Conservation (phyloP, 352 stramenopile genomes). For the Phytophthora aleatoria region DNA sequence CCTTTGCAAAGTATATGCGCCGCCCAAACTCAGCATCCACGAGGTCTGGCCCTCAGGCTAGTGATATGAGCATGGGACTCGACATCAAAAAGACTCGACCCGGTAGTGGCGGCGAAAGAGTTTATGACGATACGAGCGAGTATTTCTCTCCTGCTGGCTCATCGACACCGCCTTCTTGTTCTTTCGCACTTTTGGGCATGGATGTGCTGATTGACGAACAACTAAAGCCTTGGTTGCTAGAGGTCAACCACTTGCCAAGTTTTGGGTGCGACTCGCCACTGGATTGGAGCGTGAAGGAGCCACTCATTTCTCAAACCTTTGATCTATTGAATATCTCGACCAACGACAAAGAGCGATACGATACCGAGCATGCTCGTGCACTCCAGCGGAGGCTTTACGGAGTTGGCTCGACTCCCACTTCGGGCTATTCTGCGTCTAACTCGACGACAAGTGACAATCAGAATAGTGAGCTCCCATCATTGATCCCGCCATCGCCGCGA, state of each 20-base stretch:
- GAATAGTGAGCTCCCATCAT: conserved; percentile 20
- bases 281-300: conserved; percentile 95
- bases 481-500: conserved; percentile 16
- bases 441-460: conserved; percentile 32
- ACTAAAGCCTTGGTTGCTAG: conserved; percentile 96
- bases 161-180: conserved; percentile 48
- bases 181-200: conserved; percentile 95
- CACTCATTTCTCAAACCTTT: conserved; percentile 93
- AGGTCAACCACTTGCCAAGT: conserved; percentile 97
- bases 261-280: conserved; percentile 95
- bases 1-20: conserved; percentile 84
- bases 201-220: conserved; percentile 96
- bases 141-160: conserved; percentile 5
- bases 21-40: conserved; percentile 49
- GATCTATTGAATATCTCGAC: conserved; percentile 83
- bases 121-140: conserved; percentile 3
- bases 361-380: conserved; percentile 63
- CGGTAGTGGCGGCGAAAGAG: conserved; percentile 17
- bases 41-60: conserved; percentile 17
- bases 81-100: conserved; percentile 22
- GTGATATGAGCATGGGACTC: conserved; percentile 8
- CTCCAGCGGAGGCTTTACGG: conserved; percentile 74
- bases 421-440: conserved; percentile 19
- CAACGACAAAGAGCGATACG: conserved; percentile 82
- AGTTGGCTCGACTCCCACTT: conserved; percentile 3